Conservation (phyloP, 352 stramenopile species). For the Pythium phragmiticola region DNA sequence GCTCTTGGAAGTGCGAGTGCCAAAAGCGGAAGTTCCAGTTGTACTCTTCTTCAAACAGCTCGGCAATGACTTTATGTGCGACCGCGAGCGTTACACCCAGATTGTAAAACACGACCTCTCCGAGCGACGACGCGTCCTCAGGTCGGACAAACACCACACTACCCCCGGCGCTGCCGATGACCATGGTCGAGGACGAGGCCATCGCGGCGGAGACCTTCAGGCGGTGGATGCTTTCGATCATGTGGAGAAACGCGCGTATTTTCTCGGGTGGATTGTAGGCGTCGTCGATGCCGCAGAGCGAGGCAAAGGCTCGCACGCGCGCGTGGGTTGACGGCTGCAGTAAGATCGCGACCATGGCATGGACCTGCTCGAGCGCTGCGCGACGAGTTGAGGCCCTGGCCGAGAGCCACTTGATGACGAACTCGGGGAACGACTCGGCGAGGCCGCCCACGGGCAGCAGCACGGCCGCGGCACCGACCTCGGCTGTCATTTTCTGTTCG, state of each 20-base stretch:
- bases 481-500: slow-evolving; percentile 51
- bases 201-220: slow-evolving; percentile 38
- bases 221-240: slow-evolving; percentile 58
- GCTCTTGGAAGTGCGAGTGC: slow-evolving; percentile 53
- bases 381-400: slow-evolving; percentile 48
- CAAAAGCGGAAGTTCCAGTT: slow-evolving; percentile 85
- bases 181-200: not conserved
- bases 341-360: slow-evolving; percentile 49
- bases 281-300: slow-evolving; percentile 55
- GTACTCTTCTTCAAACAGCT: slow-evolving; percentile 74
- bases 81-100: slow-evolving; percentile 57
- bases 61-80: slow-evolving; percentile 49
- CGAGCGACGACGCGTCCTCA: slow-evolving; percentile 22
- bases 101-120: slow-evolving; percentile 71
- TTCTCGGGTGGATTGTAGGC: slow-evolving; percentile 72
- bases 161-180: not conserved
- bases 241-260: slow-evolving; percentile 62
- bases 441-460: slow-evolving; percentile 25
- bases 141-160: not conserved
- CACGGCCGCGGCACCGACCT: slow-evolving; percentile 8
- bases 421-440: slow-evolving; percentile 68
- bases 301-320: slow-evolving; percentile 55
- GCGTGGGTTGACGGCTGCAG: slow-evolving; percentile 51
- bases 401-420: slow-evolving; percentile 57
- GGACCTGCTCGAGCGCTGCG: slow-evolving; percentile 55